phyloP scores from a whole-genome alignment of 768 basidiomycete species.

The Omphalotus guepiniiformis region DNA sequence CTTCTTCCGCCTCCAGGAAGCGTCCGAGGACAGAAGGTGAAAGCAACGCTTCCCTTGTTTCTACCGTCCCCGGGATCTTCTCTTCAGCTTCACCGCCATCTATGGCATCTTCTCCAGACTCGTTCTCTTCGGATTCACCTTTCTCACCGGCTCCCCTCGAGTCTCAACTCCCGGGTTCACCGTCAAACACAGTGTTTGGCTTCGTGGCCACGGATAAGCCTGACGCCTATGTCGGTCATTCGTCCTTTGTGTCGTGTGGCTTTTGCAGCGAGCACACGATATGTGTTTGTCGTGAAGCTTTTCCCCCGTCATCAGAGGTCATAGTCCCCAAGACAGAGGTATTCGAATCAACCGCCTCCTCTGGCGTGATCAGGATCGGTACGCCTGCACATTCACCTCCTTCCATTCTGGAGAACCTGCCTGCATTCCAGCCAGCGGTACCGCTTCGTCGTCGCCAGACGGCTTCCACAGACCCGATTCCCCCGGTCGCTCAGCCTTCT shows the following conservation, averaged over 20 bases:
- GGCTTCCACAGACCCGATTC: constrained; percentile 30
- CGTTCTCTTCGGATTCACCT: constrained; percentile 29
- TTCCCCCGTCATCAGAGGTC: constrained; percentile 39
- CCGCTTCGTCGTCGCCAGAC: constrained; percentile 60
- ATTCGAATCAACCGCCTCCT: constrained; percentile 14
- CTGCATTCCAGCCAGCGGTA: constrained; percentile 77
- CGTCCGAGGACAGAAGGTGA: constrained; percentile 19
- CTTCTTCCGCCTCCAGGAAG: constrained; percentile 33
- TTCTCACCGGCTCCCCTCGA: constrained; percentile 32
- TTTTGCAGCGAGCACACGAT: constrained; percentile 67
- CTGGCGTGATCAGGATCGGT: constrained; percentile 18
- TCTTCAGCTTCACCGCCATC: constrained; percentile 42
- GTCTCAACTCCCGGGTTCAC: constrained; percentile 20
- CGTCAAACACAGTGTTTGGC: too few species aligned
- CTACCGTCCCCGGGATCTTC: constrained; percentile 31
- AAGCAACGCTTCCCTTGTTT: constrained; percentile 28
- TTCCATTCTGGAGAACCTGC: constrained; percentile 75
- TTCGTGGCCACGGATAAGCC: constrained; percentile 25
- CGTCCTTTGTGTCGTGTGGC: constrained; percentile 53
- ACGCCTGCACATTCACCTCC: constrained; percentile 22
- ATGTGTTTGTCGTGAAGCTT: constrained; percentile 76
- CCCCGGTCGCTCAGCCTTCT: constrained; percentile 45
- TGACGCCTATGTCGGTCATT: constrained; percentile 18
- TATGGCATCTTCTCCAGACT: constrained; percentile 49
- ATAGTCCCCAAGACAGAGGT: constrained; percentile 21